Conservation (phyloP, 148 eudicot species). For the Chenopodium suecicum region DNA sequence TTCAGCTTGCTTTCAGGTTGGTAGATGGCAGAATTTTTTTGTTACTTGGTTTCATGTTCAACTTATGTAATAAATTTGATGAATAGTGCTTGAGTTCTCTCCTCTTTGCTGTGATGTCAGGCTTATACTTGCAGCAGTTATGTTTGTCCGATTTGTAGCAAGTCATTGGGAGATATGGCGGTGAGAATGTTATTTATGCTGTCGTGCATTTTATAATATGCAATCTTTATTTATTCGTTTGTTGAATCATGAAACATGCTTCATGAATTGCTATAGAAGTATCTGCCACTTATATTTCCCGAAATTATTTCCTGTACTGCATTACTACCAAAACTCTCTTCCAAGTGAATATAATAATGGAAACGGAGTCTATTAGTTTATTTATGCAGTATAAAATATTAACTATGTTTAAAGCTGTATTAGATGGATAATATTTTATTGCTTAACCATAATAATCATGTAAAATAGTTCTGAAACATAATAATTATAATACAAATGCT, state of each 20-base stretch:
- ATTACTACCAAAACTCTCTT: too few species aligned
- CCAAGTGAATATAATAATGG: too few species aligned
- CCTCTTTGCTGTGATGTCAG: constrained; percentile 24
- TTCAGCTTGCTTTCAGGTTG: constrained; percentile 95
- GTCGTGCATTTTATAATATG: not conserved
- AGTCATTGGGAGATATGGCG: constrained; percentile 95
- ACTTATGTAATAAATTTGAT: not conserved
- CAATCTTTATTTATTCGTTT: not conserved
- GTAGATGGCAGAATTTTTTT: constrained; percentile 13
- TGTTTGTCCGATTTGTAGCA: constrained; percentile 91
- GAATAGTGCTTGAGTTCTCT: not conserved
- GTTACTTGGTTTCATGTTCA: not conserved
- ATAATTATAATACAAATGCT: too few species aligned
- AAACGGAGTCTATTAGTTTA: too few species aligned
- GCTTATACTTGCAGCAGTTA: constrained; percentile 86
- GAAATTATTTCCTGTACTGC: too few species aligned
- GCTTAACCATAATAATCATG: too few species aligned
- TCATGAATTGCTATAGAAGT: not conserved
- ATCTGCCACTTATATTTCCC: not conserved
- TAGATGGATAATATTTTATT: too few species aligned
- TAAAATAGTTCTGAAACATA: too few species aligned
- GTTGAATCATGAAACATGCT: not conserved
- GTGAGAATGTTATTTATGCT: constrained; percentile 38
- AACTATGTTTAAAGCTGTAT: too few species aligned
- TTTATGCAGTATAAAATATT: too few species aligned